Evolutionary conservation across 441 rosid genomes (phyloP).

Genomic region (Euphorbia schlechtendalii): DNA sequence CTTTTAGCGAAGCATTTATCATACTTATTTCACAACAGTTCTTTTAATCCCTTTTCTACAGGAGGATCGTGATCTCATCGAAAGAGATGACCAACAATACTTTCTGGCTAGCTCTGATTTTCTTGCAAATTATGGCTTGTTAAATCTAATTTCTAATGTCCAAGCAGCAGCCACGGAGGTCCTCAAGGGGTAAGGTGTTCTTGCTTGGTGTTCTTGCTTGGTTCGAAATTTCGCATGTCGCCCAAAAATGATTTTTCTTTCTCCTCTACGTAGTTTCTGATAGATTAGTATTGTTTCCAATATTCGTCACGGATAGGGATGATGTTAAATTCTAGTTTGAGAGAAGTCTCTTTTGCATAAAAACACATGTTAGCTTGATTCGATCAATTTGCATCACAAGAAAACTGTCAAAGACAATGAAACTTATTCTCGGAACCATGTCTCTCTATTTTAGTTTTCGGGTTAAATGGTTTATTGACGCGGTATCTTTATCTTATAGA

Average conservation of each 20-base stretch:
- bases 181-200: slow-evolving; percentile 63
- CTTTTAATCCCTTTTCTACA: slow-evolving; percentile 23
- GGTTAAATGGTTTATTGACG: too few species aligned
- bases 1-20: too few species aligned
- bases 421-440: neutral
- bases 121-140: slow-evolving; percentile 63
- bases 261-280: neutral
- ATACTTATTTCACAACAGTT: slow-evolving; percentile 16
- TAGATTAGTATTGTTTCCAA: neutral
- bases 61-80: slow-evolving; percentile 66
- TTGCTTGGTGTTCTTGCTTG: too few species aligned
- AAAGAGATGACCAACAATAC: slow-evolving; percentile 62
- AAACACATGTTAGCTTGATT: neutral
- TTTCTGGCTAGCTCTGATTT: slow-evolving; percentile 73
- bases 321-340: neutral
- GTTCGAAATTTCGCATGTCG: neutral
- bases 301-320: neutral
- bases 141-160: slow-evolving; percentile 45
- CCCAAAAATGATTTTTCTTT: neutral
- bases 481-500: neutral
- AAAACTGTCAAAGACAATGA: neutral
- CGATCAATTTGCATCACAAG: neutral
- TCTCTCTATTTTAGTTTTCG: neutral
- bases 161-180: slow-evolving; percentile 57
- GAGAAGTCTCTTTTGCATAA: neutral